Evolutionary conservation across 176 grass and related monocot species (phyloP).

Genomic region (Panicum miliaceum): DNA sequence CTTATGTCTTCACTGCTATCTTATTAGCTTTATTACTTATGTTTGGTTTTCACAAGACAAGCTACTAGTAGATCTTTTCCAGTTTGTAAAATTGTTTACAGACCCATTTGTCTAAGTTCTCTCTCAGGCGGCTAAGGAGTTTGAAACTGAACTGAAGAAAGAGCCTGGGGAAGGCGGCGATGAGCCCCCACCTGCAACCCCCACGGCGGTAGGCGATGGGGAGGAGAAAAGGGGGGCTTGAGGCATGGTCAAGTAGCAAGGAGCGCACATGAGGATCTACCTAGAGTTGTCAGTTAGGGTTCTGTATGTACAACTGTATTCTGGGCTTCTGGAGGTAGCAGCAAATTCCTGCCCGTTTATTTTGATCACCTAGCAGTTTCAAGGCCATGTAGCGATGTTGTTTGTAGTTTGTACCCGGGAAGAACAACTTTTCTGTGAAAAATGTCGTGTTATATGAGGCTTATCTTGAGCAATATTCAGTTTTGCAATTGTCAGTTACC

Average conservation of each 20-base stretch:
- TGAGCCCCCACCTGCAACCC: conserved; percentile 49
- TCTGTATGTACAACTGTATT: conserved; percentile 42
- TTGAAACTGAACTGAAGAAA: conserved; percentile 81
- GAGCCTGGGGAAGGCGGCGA: conserved; percentile 43
- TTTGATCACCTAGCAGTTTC: not conserved
- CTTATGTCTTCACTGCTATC: not conserved
- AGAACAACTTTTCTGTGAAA: not conserved
- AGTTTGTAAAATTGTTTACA: not conserved
- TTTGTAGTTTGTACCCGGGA: conserved; percentile 17
- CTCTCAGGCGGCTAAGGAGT: conserved; percentile 56
- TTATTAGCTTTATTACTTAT: not conserved
- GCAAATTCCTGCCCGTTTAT: conserved; percentile 19
- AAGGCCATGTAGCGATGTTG: conserved; percentile 27
- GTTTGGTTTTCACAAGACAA: not conserved
- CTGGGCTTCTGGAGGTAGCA: not conserved
- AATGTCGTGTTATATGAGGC: conserved; percentile 33
- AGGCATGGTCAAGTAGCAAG: conserved; percentile 57
- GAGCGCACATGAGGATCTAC: conserved; percentile 53
- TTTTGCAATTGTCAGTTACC: not conserved
- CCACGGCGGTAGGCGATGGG: conserved; percentile 26
- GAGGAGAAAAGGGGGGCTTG: conserved; percentile 56
- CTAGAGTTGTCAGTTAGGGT: conserved; percentile 29
- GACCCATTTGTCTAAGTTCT: not conserved
- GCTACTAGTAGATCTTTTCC: not conserved
- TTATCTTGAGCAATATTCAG: not conserved